Evolutionary conservation across 305 asterid species (phyloP).

Genomic region (Coffea humblotiana): DNA sequence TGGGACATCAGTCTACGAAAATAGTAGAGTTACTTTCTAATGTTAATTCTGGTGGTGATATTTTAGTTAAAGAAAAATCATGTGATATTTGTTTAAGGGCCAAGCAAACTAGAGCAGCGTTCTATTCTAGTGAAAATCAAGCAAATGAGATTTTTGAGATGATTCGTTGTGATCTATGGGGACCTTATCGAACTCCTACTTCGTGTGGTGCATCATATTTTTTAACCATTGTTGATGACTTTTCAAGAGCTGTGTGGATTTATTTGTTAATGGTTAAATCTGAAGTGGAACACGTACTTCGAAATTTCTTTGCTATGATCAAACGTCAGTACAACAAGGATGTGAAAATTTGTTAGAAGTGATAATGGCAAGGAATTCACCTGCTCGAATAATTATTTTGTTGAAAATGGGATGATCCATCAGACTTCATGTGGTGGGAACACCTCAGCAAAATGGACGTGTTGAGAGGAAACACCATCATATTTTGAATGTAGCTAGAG

Average conservation of each 20-base stretch:
- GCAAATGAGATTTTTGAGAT: not conserved
- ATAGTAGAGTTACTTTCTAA: no score
- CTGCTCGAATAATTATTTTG: not conserved
- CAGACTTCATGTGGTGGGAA: constrained; percentile 6
- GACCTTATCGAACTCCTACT: not conserved
- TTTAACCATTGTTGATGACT: constrained; percentile 6
- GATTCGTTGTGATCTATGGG: constrained; percentile 9
- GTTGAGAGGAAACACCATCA: not conserved
- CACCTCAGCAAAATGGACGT: not conserved
- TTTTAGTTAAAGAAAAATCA: not conserved
- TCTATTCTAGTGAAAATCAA: not conserved
- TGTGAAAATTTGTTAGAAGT: not conserved
- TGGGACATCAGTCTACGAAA: no score
- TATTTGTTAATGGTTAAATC: not conserved
- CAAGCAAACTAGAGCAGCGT: no score
- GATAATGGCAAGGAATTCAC: constrained; percentile 11
- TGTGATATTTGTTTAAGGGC: not conserved
- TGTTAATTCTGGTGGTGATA: no score
- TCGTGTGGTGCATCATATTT: not conserved
- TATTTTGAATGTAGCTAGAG: constrained; percentile 8
- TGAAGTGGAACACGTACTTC: not conserved
- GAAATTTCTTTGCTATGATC: not conserved
- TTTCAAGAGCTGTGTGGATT: constrained; percentile 2
- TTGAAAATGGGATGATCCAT: not conserved
- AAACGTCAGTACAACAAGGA: not conserved